A percentile compares a stretch with the other conserved stretches of the same genome.
Conservation (phyloP, 108 stramenopile species). For the Conticribra weissflogii region DNA sequence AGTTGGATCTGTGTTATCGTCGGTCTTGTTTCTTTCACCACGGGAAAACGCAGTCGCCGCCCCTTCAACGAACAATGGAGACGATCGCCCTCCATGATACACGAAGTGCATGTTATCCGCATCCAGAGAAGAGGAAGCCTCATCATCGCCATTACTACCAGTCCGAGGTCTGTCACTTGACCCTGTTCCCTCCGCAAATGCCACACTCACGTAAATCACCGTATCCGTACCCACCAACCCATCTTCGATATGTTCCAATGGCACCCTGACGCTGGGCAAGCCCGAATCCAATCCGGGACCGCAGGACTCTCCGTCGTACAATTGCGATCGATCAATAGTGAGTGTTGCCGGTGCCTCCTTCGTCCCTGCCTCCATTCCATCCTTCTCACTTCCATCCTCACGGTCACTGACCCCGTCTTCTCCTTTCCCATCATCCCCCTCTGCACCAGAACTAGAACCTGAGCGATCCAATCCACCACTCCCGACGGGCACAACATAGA, state of each 20-base stretch:
- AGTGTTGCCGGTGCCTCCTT: conserved; percentile 26
- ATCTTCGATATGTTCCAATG: conserved; percentile 52
- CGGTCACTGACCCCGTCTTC: too few species aligned
- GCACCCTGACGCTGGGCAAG: conserved; percentile 66
- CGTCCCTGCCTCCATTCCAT: not conserved
- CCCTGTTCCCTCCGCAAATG: conserved; percentile 42
- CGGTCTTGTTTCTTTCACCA: too few species aligned
- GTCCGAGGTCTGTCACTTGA: too few species aligned
- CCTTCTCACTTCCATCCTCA: too few species aligned
- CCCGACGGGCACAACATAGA: conserved; percentile 75
- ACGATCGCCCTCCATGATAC: not conserved
- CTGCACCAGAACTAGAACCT: too few species aligned
- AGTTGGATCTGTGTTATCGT: too few species aligned
- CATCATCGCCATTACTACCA: too few species aligned
- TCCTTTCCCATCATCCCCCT: too few species aligned
- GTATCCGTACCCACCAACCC: conserved; percentile 76
- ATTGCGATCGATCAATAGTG: conserved; percentile 68
- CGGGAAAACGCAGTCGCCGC: not conserved
- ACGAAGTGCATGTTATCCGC: not conserved
- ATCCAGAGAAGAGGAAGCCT: not conserved
- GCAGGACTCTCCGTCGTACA: conserved; percentile 70
- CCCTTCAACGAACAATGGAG: not conserved
- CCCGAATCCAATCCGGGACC: conserved; percentile 82
- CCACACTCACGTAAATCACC: conserved; percentile 76
- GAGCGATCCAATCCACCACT: conserved; percentile 10